Percentiles rank a stretch among this genome's conserved stretches.
Evolutionary conservation across 1,284 basidiomycete genomes (phyloP).

Genomic region (Ceratobasidium papillatum): DNA sequence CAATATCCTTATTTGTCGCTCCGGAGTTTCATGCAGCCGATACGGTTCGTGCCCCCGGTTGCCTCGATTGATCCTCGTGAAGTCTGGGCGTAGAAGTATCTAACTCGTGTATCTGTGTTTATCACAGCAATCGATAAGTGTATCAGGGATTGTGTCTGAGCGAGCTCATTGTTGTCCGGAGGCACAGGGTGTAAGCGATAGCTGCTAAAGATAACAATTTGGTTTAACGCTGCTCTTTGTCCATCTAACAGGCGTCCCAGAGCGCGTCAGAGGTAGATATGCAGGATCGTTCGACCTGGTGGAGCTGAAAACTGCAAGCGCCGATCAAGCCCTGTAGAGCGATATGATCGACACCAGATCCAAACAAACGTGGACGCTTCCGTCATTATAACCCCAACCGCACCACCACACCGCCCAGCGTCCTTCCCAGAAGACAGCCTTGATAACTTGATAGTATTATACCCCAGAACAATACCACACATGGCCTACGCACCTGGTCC

Average conservation of each 20-base stretch:
- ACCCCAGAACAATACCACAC: background rate
- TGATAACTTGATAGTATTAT: background rate
- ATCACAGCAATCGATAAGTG: no score
- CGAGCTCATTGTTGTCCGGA: no score
- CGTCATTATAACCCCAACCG: conserved; percentile 6
- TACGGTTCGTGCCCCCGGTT: background rate
- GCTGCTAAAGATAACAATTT: background rate
- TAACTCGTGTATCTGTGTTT: background rate
- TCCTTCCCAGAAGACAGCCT: background rate
- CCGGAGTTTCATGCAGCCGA: conserved; percentile 17
- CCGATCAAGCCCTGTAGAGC: background rate
- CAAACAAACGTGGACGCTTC: conserved; percentile 19
- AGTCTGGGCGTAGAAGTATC: background rate
- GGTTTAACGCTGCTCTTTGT: no score
- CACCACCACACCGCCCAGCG: background rate
- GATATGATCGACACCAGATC: conserved; percentile 13
- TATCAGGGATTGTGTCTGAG: no score
- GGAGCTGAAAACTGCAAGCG: background rate
- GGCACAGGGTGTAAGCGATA: background rate
- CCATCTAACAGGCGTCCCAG: no score
- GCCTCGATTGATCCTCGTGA: background rate
- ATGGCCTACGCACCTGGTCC: conserved; percentile 26
- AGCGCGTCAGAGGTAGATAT: no score
- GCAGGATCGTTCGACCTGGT: no score
- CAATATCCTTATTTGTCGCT: background rate